These are phyloP conservation scores for Debaryomyces prosopidis DNA, from an alignment of 805 yeast species.

Conservation along the genomic window DNA sequence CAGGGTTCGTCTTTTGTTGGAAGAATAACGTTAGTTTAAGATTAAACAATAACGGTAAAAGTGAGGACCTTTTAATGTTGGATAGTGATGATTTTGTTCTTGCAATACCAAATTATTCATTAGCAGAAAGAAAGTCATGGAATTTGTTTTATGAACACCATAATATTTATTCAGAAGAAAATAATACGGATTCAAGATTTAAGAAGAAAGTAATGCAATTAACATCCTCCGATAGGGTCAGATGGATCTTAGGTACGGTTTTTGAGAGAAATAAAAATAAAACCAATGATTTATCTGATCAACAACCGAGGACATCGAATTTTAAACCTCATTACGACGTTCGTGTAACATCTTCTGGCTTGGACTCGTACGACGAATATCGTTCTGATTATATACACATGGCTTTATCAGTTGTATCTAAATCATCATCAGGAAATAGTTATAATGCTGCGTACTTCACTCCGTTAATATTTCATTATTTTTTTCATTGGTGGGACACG, in stretches of 20 bases:
- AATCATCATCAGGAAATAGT: slow-evolving; percentile 27
- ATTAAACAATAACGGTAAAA: slow-evolving; percentile 51
- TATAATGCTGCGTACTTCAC: slow-evolving; percentile 39
- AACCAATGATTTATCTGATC: slow-evolving; percentile 30
- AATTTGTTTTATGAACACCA: slow-evolving; percentile 31
- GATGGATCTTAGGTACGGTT: slow-evolving; percentile 74
- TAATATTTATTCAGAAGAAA: slow-evolving; percentile 17
- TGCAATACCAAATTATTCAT: slow-evolving; percentile 53
- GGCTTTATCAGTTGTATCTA: slow-evolving; percentile 39
- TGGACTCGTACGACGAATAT: slow-evolving; percentile 78
- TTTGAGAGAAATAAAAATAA: slow-evolving; percentile 62
- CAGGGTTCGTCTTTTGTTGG: slow-evolving; percentile 71
- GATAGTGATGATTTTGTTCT: slow-evolving; percentile 58
- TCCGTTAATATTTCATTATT: slow-evolving; percentile 39
- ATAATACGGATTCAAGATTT: slow-evolving; percentile 31
- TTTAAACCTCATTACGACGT: slow-evolving; percentile 67
- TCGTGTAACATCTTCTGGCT: slow-evolving; percentile 60
- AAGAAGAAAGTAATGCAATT: slow-evolving; percentile 55
- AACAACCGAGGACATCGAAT: slow-evolving; percentile 44
- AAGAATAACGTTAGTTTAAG: slow-evolving; percentile 50
- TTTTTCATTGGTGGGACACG: slow-evolving; percentile 45
- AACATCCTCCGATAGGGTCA: slow-evolving; percentile 57
- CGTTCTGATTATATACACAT: slow-evolving; percentile 79
- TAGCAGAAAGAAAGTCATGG: slow-evolving; percentile 37
- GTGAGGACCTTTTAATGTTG: slow-evolving; percentile 52